Percentiles rank a stretch among this genome's conserved stretches.
phyloP scores from a whole-genome alignment of 345 rosid genomes.

The Cochlearia excelsa region DNA sequence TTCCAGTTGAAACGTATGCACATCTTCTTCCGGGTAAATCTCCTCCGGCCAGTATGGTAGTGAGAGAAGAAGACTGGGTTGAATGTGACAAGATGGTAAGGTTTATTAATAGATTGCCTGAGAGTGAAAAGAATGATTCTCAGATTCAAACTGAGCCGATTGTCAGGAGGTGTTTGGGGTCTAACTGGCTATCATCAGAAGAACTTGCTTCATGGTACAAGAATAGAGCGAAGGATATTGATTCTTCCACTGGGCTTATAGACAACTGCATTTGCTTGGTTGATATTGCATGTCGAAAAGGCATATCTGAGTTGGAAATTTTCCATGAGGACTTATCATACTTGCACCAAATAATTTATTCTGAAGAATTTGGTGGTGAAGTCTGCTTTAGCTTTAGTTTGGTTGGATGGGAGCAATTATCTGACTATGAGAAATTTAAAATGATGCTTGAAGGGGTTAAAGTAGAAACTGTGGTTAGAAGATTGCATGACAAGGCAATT shows the following conservation, averaged over 20 bases:
- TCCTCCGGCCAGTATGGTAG: conserved; percentile 57
- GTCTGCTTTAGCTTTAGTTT: conserved; percentile 58
- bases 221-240: conserved; percentile 84
- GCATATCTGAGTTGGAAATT: conserved; percentile 61
- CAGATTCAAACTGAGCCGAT: conserved; percentile 75
- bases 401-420: conserved; percentile 68
- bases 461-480: conserved; percentile 58
- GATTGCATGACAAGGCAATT: conserved; percentile 60
- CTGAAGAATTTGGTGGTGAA: conserved; percentile 51
- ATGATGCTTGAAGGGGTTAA: conserved; percentile 68
- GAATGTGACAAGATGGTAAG: conserved; percentile 77
- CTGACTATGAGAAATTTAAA: conserved; percentile 82
- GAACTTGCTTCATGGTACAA: conserved; percentile 78
- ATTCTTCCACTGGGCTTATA: conserved; percentile 79
- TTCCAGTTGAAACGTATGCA: conserved; percentile 75
- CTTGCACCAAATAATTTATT: conserved; percentile 73
- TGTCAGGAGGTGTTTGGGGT: conserved; percentile 53
- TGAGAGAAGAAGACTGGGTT: conserved; percentile 98
- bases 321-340: conserved; percentile 70
- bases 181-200: conserved; percentile 67
- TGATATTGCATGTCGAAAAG: conserved; percentile 73
- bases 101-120: conserved; percentile 57
- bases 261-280: conserved; percentile 77
- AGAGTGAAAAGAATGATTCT: conserved; percentile 41
- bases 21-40: conserved; percentile 92